phyloP scores from a whole-genome alignment of 148 eudicot species.

The Rhododendron simsii region DNA sequence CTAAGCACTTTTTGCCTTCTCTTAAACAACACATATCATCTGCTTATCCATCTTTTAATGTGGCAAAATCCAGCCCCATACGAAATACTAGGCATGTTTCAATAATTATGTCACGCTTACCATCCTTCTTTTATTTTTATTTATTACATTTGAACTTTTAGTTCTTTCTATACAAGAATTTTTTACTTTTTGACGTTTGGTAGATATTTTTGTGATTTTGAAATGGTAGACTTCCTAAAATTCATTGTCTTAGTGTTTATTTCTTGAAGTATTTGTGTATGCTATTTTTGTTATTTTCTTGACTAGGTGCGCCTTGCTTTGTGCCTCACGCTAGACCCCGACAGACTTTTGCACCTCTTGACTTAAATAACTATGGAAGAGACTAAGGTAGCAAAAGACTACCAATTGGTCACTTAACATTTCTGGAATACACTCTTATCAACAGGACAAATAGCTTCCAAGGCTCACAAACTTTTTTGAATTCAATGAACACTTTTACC shows the following conservation, averaged over 20 bases:
- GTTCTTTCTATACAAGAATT: neutral
- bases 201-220: neutral
- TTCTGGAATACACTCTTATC: neutral
- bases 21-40: neutral
- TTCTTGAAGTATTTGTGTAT: neutral
- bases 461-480: neutral
- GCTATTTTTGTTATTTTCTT: neutral
- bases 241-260: neutral
- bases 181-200: neutral
- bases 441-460: neutral
- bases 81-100: neutral
- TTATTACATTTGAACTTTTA: neutral
- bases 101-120: neutral
- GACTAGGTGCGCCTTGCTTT: neutral
- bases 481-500: neutral
- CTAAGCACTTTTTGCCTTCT: neutral
- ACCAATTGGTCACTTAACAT: neutral
- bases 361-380: neutral
- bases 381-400: neutral
- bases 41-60: neutral
- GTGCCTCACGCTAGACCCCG: neutral
- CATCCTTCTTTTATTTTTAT: neutral
- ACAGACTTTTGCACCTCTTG: neutral
- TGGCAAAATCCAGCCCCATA: neutral
- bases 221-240: neutral